These are phyloP conservation scores for Ustilago bromivora DNA, from an alignment of 1,284 basidiomycete genomes.

Conservation along the genomic window DNA sequence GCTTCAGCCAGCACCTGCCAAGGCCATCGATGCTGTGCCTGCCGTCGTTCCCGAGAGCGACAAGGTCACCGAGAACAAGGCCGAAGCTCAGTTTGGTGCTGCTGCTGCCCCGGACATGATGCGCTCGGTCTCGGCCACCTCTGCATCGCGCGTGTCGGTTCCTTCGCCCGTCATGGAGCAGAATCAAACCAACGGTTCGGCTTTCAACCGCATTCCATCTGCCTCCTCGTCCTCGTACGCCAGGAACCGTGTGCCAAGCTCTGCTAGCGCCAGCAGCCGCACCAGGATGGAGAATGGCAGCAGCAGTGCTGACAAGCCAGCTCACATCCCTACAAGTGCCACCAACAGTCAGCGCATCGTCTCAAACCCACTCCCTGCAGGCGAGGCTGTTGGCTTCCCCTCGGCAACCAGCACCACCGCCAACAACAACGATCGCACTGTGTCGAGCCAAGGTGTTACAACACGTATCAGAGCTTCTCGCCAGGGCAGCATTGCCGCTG, in stretches of 20 bases:
- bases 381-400: slow-evolving; percentile 44
- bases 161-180: slow-evolving; percentile 44
- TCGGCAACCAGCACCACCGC: neutral
- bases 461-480: slow-evolving; percentile 18
- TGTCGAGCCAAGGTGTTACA: slow-evolving; percentile 4
- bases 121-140: slow-evolving; percentile 39
- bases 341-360: slow-evolving; percentile 24
- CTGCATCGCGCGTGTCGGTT: slow-evolving; percentile 42
- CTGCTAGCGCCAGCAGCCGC: slow-evolving; percentile 24
- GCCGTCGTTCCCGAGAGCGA: slow-evolving; percentile 43
- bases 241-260: slow-evolving; percentile 31
- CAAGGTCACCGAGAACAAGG: slow-evolving; percentile 20
- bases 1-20: slow-evolving; percentile 30
- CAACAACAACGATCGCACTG: slow-evolving; percentile 15
- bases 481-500: slow-evolving; percentile 1
- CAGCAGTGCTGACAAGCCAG: slow-evolving; percentile 1
- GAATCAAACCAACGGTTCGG: slow-evolving; percentile 9
- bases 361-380: slow-evolving; percentile 26
- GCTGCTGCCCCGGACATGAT: slow-evolving; percentile 31
- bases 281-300: slow-evolving; percentile 2
- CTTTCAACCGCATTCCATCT: slow-evolving; percentile 3
- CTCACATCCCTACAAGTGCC: slow-evolving; percentile 14
- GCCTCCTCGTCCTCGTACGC: slow-evolving; percentile 7
- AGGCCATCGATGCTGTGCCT: slow-evolving; percentile 13
- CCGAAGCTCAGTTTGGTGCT: slow-evolving; percentile 6